phyloP scores from a whole-genome alignment of 805 yeast species.

The Pichia scutulata region DNA sequence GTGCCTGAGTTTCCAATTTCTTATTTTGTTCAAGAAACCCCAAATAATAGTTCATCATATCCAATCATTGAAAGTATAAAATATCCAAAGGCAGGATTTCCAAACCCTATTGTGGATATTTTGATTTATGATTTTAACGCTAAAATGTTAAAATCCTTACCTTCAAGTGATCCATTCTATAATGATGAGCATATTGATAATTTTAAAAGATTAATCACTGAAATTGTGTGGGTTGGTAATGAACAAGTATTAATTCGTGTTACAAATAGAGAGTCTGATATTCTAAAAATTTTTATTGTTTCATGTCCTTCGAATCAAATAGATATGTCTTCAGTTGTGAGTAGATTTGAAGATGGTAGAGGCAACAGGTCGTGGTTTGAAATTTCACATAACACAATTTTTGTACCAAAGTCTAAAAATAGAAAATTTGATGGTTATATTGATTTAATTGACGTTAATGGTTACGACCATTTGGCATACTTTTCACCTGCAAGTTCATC shows the following conservation, averaged over 20 bases:
- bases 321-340: slow-evolving; percentile 28
- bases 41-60: slow-evolving; percentile 32
- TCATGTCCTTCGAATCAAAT: slow-evolving; percentile 30
- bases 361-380: slow-evolving; percentile 68
- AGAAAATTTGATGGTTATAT: slow-evolving; percentile 63
- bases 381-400: slow-evolving; percentile 54
- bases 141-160: slow-evolving; percentile 17
- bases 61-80: slow-evolving; percentile 56
- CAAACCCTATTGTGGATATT: slow-evolving; percentile 61
- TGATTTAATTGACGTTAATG: slow-evolving; percentile 61
- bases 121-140: slow-evolving; percentile 35
- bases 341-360: slow-evolving; percentile 40
- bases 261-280: slow-evolving; percentile 60
- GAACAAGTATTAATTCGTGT: slow-evolving; percentile 44
- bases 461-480: slow-evolving; percentile 73
- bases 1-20: slow-evolving; percentile 73
- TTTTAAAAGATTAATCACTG: slow-evolving; percentile 49
- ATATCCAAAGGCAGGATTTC: slow-evolving; percentile 79
- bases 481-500: slow-evolving; percentile 62
- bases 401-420: slow-evolving; percentile 45
- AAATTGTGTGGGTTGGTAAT: slow-evolving; percentile 63
- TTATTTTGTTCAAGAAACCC: slow-evolving; percentile 52
- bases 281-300: slow-evolving; percentile 48
- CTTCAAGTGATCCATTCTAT: slow-evolving; percentile 32
- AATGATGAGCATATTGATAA: slow-evolving; percentile 34